Conservation (phyloP, 176 grass and related monocot species). For the Eleusine coracana region DNA sequence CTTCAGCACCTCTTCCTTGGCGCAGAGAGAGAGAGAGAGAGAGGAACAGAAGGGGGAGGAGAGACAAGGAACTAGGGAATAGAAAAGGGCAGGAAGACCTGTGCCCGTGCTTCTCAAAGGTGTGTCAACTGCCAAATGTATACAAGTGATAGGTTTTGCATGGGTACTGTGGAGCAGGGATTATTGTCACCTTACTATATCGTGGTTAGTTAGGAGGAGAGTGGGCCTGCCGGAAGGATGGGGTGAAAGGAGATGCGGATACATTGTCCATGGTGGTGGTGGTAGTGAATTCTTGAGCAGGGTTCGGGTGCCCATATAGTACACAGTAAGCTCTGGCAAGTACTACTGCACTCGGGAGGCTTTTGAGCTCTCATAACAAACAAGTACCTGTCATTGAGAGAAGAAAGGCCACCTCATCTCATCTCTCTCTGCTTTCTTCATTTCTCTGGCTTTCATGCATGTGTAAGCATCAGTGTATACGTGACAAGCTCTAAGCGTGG, state of each 20-base stretch:
- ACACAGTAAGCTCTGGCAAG: constrained; percentile 62
- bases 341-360: constrained; percentile 55
- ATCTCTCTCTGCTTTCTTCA: constrained; percentile 50
- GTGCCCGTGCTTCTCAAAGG: constrained; percentile 38
- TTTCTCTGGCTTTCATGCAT: constrained; percentile 90
- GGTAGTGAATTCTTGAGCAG: constrained; percentile 60
- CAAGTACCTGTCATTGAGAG: constrained; percentile 71
- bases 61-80: constrained; percentile 45
- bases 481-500: constrained; percentile 84
- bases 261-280: constrained; percentile 38
- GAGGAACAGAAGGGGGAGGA: constrained; percentile 1
- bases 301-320: constrained; percentile 47
- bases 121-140: constrained; percentile 50
- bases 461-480: constrained; percentile 89
- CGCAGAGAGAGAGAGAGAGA: neutral
- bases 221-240: constrained; percentile 25
- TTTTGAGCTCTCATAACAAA: constrained; percentile 90
- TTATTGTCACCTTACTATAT: constrained; percentile 67
- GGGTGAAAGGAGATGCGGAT: constrained; percentile 24
- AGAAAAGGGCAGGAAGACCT: constrained; percentile 43
- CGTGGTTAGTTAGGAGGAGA: constrained; percentile 53
- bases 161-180: constrained; percentile 54
- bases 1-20: neutral
- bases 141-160: constrained; percentile 55
- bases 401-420: constrained; percentile 35